A percentile compares a stretch with the other conserved stretches of the same genome.
These are phyloP conservation scores for Phytophthora lateralis DNA, from an alignment of 352 stramenopile species.

Conservation along the genomic window DNA sequence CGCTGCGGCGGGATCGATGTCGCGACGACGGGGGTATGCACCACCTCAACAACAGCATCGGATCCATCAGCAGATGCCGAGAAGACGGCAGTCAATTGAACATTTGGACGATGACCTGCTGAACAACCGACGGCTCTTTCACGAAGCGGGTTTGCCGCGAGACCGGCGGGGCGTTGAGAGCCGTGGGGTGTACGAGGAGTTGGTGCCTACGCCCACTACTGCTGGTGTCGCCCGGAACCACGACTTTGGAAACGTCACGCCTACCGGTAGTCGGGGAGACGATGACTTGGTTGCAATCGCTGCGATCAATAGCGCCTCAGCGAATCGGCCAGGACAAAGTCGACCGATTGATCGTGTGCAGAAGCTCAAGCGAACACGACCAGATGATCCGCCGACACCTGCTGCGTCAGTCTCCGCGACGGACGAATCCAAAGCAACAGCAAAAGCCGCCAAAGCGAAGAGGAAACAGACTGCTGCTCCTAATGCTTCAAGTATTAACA, in stretches of 20 bases:
- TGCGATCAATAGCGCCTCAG: background rate
- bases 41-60: constrained; percentile 23
- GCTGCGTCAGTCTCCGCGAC: constrained; percentile 15
- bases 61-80: constrained; percentile 23
- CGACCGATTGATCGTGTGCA: constrained; percentile 9
- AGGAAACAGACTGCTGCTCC: constrained; percentile 6
- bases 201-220: constrained; percentile 16
- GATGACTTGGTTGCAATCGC: background rate
- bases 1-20: background rate
- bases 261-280: background rate
- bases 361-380: constrained; percentile 20
- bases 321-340: constrained; percentile 6
- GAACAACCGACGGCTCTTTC: constrained; percentile 13
- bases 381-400: constrained; percentile 7
- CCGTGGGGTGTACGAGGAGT: constrained; percentile 32
- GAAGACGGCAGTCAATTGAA: constrained; percentile 11
- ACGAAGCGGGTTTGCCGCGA: constrained; percentile 21
- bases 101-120: constrained; percentile 16
- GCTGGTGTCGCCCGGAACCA: constrained; percentile 3
- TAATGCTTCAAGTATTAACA: background rate
- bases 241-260: constrained; percentile 11
- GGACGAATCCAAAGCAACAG: background rate
- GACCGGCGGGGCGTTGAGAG: constrained; percentile 21
- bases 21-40: constrained; percentile 26
- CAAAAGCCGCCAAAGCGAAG: constrained; percentile 14